Conservation (phyloP, 768 basidiomycete genomes). For the Boletus sp. region DNA sequence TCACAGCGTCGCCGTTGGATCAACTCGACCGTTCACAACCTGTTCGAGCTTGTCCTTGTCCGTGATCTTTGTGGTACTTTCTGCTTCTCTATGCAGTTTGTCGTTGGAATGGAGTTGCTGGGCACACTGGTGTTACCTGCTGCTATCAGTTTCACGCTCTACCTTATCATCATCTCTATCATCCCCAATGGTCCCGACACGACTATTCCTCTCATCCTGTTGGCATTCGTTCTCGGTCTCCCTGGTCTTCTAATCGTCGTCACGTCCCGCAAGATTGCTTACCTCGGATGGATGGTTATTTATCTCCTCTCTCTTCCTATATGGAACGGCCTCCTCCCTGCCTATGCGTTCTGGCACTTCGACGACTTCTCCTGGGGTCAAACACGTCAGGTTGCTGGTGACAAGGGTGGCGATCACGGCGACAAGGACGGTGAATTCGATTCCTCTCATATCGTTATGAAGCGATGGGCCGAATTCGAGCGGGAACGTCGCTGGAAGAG, state of each 20-base stretch:
- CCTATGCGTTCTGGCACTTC: slow-evolving; percentile 99
- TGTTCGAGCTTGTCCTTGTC: slow-evolving; percentile 92
- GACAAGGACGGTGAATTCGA: slow-evolving; percentile 99
- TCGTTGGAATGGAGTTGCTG: slow-evolving; percentile 96
- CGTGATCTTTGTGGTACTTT: slow-evolving; percentile 99
- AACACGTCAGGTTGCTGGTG: slow-evolving; percentile 80
- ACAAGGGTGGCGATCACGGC: slow-evolving; percentile 68
- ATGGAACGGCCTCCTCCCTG: slow-evolving; percentile 95
- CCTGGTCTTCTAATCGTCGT: slow-evolving; percentile 95
- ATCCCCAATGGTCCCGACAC: slow-evolving; percentile 77
- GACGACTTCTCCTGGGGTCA: slow-evolving; percentile 99
- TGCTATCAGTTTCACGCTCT: slow-evolving; percentile 95
- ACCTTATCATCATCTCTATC: slow-evolving; percentile 85
- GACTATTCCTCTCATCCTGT: slow-evolving; percentile 87
- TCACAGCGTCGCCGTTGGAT: slow-evolving; percentile 99
- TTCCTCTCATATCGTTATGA: slow-evolving; percentile 96
- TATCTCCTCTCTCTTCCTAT: slow-evolving; percentile 92
- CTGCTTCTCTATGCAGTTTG: slow-evolving; percentile 99
- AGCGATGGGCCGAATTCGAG: slow-evolving; percentile 98
- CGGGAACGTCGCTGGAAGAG: slow-evolving; percentile 91
- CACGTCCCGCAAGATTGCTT: slow-evolving; percentile 90
- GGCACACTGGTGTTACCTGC: slow-evolving; percentile 97
- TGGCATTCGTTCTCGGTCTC: slow-evolving; percentile 93
- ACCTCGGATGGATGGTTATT: slow-evolving; percentile 96
- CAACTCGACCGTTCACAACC: slow-evolving; percentile 97